phyloP scores from a whole-genome alignment of 352 stramenopile species.

The Thalassiosira mediterranea region DNA sequence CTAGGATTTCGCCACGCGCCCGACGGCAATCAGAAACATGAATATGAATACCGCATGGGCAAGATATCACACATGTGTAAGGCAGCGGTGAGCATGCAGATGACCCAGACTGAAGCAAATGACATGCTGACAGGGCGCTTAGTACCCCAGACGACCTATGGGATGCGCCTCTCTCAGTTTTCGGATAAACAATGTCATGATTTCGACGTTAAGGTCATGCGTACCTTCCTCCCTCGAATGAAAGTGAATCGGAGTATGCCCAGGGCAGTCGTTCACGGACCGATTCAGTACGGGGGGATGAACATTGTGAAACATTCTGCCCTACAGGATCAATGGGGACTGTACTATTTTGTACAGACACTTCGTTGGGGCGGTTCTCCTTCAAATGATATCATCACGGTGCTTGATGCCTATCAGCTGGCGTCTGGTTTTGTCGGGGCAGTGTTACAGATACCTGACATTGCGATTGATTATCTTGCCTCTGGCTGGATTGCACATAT shows the following conservation, averaged over 20 bases:
- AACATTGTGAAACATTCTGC: background rate
- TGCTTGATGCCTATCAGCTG: constrained; percentile 6
- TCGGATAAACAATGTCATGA: background rate
- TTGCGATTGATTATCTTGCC: background rate
- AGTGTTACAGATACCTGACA: background rate
- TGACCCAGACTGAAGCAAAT: background rate
- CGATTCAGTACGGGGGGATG: constrained; percentile 22
- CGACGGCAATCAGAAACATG: constrained; percentile 15
- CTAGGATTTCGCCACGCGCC: constrained; percentile 6
- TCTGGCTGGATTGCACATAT: constrained; percentile 1
- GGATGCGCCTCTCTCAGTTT: background rate
- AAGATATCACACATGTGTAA: background rate
- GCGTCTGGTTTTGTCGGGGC: background rate
- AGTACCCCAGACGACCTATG: constrained; percentile 11
- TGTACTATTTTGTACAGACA: constrained; percentile 9
- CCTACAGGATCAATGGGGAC: constrained; percentile 5
- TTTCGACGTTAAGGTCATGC: constrained; percentile 5
- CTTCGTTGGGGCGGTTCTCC: constrained; percentile 4
- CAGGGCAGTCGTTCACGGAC: constrained; percentile 16
- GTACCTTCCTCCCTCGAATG: background rate
- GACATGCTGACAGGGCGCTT: constrained; percentile 2
- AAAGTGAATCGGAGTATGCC: constrained; percentile 1
- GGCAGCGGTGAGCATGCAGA: background rate
- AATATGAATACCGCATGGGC: background rate
- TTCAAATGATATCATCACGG: constrained; percentile 13